Evolutionary conservation across 768 basidiomycete species (phyloP), one percentile per base, ranked within the genome.

Genomic region (Tricholoma sp.): DNA sequence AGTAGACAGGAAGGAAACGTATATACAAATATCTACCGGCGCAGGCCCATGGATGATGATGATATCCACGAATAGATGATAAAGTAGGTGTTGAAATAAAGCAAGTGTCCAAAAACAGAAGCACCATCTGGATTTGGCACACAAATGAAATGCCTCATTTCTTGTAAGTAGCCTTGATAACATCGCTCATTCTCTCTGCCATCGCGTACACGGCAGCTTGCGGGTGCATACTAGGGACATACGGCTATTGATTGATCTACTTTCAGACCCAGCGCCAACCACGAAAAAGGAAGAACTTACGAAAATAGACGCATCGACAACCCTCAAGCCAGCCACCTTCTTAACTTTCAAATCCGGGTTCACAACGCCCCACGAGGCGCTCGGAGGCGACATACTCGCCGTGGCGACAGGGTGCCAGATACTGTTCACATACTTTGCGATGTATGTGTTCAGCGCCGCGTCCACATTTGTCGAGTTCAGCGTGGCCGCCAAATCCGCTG

Each of bases 301-400:
- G 18, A 55, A 24, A 6, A 73, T 62, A 41, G 69, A 69, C 15
- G 66, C 63, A 58, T 74, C 72, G 13, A 73, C 66, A 15, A 74
- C 60, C 7, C 73, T 58, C 17, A 74, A 42, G 5, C 68, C 72
- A 1, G 28, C 37, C 3, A 68, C 59, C 4, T 68, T 66, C 59
- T 72, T 71, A 10, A 74, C 68, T 12, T 39, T 56, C 24, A 74
- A 55, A 42, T 70, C 60, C 1, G 54, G 54, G n/a, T 37, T 47
- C 5, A 55, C 54, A 3, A 55, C 54, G 6, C 54, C 54, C 5
- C 13, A 6, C 9, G n/a, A 9, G 1, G 47, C 47, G 24, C 29
- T 12, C 13, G 34, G 15, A 1, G 45, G n/a, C 4, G 47, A 31
- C 66, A 72, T 69, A 2, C 47, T 45, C 8, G 70, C 67, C 1